Evolutionary conservation across 345 rosid genomes (phyloP).

Genomic region (Psidium friedrichsthalianum): DNA sequence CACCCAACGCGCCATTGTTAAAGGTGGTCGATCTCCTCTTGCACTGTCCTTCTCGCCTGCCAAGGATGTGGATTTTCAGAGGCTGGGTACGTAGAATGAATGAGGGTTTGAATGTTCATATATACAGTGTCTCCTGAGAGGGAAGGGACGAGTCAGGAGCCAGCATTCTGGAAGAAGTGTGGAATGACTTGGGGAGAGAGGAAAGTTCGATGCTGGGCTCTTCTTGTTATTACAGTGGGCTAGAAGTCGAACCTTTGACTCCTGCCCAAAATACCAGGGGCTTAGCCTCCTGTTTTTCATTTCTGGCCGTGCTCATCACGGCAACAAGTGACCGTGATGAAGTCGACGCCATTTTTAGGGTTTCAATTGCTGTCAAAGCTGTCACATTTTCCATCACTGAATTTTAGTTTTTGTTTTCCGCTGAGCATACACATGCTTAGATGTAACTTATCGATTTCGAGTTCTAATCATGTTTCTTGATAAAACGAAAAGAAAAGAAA

Average conservation of each 20-base stretch:
- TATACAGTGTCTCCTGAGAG: not conserved
- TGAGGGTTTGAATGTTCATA: not conserved
- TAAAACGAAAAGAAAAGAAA: not conserved
- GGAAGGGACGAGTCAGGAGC: not conserved
- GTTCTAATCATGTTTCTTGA: not conserved
- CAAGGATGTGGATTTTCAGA: not conserved
- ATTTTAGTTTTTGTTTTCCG: not conserved
- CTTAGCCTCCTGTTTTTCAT: constrained; percentile 25
- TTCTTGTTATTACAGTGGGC: constrained; percentile 9
- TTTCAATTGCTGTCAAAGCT: not conserved
- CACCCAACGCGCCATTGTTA: constrained; percentile 52
- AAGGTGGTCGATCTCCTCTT: not conserved
- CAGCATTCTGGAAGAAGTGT: not conserved
- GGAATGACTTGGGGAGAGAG: not conserved
- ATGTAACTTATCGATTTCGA: not conserved
- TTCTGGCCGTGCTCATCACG: not conserved
- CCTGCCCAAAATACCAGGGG: constrained; percentile 17
- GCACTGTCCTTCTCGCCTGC: not conserved
- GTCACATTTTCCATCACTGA: not conserved
- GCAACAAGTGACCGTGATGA: not conserved
- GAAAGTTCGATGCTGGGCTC: not conserved
- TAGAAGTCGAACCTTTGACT: not conserved
- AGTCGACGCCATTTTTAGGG: not conserved
- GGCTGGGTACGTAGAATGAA: not conserved
- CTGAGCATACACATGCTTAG: not conserved